Conservation (phyloP, 495 filamentous ascomycete species). For the Rhizodiscina lignyota region DNA sequence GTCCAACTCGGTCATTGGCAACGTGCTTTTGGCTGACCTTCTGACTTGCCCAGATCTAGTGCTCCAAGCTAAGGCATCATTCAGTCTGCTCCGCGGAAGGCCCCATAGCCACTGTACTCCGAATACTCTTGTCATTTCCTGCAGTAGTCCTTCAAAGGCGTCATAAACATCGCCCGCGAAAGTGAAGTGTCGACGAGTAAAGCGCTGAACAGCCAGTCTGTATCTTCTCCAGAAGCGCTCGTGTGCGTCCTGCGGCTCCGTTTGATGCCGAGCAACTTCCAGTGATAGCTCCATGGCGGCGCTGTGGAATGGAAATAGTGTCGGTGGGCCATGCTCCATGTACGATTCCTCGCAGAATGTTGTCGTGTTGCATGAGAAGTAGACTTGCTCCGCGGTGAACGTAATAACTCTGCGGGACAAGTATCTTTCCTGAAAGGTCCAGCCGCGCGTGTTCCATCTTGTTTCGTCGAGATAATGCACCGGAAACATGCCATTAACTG, state of each 20-base stretch:
- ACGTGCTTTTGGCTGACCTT: neutral
- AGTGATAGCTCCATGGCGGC: neutral
- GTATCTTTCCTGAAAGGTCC: conserved; percentile 6
- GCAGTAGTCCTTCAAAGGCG: neutral
- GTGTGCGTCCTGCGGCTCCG: neutral
- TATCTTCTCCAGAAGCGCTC: neutral
- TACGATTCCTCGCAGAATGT: neutral
- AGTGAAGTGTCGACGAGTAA: neutral
- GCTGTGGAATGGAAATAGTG: neutral
- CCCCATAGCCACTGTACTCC: neutral
- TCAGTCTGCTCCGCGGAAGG: neutral
- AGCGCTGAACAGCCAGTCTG: neutral
- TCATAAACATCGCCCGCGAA: neutral
- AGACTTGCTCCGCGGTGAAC: neutral
- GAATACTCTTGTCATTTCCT: neutral
- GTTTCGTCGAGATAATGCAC: no score
- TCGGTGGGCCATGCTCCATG: neutral
- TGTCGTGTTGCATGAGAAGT: neutral
- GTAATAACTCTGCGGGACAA: conserved; percentile 3
- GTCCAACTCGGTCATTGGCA: neutral
- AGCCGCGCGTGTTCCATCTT: conserved; percentile 2
- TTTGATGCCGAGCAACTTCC: no score
- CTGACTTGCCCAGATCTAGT: neutral
- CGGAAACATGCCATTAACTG: no score
- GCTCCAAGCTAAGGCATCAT: neutral